Percentiles rank a stretch among this genome's conserved stretches.
Evolutionary conservation across 306 rosid genomes (phyloP).

Genomic region (Oxytropis ochrocephala): DNA sequence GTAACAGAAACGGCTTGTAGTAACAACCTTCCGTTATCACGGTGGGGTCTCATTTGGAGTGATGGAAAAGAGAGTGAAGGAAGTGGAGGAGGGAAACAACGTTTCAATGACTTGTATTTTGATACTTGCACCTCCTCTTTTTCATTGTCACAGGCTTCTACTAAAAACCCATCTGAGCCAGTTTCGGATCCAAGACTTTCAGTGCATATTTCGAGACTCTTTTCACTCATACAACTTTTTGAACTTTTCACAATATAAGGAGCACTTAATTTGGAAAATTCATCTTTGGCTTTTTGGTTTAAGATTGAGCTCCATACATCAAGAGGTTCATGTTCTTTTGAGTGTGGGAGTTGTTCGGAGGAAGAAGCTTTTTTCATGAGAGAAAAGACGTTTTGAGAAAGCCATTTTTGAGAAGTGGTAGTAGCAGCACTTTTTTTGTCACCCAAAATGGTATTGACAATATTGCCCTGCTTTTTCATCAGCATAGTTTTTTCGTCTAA

Average conservation of each 20-base stretch:
- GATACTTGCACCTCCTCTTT: slow-evolving; percentile 21
- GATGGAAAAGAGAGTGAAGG: slow-evolving; percentile 19
- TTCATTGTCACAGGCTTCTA: too few species aligned
- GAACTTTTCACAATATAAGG: slow-evolving; percentile 59
- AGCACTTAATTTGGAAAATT: slow-evolving; percentile 7
- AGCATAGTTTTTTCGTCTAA: slow-evolving; percentile 6
- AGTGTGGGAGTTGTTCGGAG: slow-evolving; percentile 30
- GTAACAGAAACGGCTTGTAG: slow-evolving; percentile 50
- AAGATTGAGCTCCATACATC: slow-evolving; percentile 60
- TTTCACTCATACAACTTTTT: slow-evolving; percentile 35
- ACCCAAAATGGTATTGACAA: slow-evolving; percentile 43
- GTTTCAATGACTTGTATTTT: background rate
- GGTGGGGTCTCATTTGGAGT: slow-evolving; percentile 42
- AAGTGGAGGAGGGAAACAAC: slow-evolving; percentile 68
- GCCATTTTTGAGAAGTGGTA: too few species aligned
- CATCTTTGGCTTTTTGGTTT: slow-evolving; percentile 27
- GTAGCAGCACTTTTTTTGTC: background rate
- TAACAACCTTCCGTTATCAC: slow-evolving; percentile 58
- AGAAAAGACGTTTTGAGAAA: background rate
- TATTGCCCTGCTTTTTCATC: slow-evolving; percentile 48
- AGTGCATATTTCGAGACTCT: slow-evolving; percentile 66
- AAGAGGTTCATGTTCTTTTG: background rate
- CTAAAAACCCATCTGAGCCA: slow-evolving; percentile 45
- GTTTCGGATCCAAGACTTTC: slow-evolving; percentile 94
- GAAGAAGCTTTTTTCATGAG: slow-evolving; percentile 53